Evolutionary conservation across 768 basidiomycete species (phyloP).

Genomic region (Cystobasidium ongulense): DNA sequence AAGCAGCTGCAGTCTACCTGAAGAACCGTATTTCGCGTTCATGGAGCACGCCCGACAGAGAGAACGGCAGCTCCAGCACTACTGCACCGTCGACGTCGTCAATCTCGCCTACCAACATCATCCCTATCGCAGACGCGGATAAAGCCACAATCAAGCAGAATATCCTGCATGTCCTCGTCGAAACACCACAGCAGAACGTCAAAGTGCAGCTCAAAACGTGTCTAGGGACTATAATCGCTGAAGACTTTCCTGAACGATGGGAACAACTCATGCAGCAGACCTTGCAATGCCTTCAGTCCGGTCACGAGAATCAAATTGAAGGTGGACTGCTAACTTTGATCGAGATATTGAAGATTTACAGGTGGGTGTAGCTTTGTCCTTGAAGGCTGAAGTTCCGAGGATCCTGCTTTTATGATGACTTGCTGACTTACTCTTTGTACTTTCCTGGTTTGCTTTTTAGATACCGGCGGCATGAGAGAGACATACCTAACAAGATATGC

Average conservation of each 20-base stretch:
- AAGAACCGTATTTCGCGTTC: conserved; percentile 74
- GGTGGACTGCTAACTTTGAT: conserved; percentile 71
- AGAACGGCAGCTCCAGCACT: conserved; percentile 33
- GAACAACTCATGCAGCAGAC: conserved; percentile 60
- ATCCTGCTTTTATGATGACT: background rate
- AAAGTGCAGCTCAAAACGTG: conserved; percentile 66
- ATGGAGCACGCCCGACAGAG: conserved; percentile 47
- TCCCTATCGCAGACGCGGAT: conserved; percentile 59
- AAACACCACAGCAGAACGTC: conserved; percentile 57
- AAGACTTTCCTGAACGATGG: conserved; percentile 75
- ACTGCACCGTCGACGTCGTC: background rate
- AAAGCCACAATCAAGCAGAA: conserved; percentile 61
- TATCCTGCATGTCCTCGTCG: conserved; percentile 63
- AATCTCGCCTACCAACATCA: conserved; percentile 11
- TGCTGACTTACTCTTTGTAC: background rate
- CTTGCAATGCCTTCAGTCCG: conserved; percentile 54
- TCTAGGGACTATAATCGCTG: conserved; percentile 63
- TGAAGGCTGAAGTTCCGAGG: background rate
- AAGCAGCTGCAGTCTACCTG: conserved; percentile 76
- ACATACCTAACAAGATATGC: conserved; percentile 48
- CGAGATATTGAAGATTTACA: conserved; percentile 69
- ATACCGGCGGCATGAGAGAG: conserved; percentile 35
- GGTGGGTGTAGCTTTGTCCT: conserved; percentile 48
- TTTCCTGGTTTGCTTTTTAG: background rate
- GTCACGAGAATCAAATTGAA: conserved; percentile 63